Base-by-base conservation (phyloP, 306 rosid genomes). In the Vigna angularis region DNA sequence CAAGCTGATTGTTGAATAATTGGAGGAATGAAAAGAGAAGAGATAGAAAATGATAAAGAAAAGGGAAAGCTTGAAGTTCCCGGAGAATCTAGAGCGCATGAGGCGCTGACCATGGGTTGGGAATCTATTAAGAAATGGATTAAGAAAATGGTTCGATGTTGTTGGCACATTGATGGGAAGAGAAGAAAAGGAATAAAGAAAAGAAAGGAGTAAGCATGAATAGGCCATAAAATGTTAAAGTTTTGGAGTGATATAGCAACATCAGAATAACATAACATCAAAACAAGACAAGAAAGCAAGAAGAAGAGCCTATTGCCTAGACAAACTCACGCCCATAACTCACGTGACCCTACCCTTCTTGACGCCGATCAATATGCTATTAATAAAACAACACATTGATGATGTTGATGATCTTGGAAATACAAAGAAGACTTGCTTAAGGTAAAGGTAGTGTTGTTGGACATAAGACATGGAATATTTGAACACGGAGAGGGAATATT, bases 1-100 rank as follows among this genome's bases (percentile, higher is more conserved):
- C 87, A 86, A 87, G 74, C 86, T 30, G 4, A 30, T 30, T 3
- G 83, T 58, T 86, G 77, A 82, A 85, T 74, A 87, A 45, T 70
- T 84, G 77, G 75, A 61, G 77, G 75, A 61, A 68, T 82, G 72
- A 63, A 53, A 82, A 70, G 78, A 76, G 69, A 75, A 62, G 20
- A 42, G 61, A 34, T 34, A 34, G 57, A 51, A 40, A 66, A 63
- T 24, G 63, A 76, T 70, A 76, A 63, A 81, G 6, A 56, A 55
- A 84, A 84, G 82, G 74, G 72, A 83, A 83, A 65, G 65, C 51
- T 30, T 82, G 56, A 77, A 72, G 76, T 94, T 91, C 90, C 90
- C 96, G 96, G 98, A 95, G 97, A 90, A 95, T 93, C 98, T 90
- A 88, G 98, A 93, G 98, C 99, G 99, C 94, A 95, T 91, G 90